phyloP scores from a whole-genome alignment of 192 early-diverging fungal genomes.

The Phycomyces blakesleeanus region DNA sequence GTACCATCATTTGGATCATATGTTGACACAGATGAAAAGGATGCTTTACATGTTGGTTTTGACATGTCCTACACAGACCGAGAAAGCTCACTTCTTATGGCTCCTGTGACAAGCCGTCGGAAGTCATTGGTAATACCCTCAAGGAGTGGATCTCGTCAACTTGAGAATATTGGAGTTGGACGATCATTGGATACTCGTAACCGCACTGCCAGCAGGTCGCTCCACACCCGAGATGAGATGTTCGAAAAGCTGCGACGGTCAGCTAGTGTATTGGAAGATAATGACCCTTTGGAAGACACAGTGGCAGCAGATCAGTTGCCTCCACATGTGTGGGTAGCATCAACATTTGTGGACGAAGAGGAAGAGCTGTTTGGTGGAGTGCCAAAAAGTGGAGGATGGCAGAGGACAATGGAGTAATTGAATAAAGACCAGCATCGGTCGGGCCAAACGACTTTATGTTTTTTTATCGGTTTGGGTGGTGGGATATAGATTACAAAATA shows the following conservation, averaged over 20 bases:
- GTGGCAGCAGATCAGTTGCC: background rate
- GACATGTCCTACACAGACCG: background rate
- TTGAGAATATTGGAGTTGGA: background rate
- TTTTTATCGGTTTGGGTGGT: too few relatives aligned
- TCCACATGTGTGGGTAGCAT: background rate
- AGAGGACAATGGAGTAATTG: background rate
- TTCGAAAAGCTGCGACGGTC: background rate
- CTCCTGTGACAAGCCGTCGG: background rate
- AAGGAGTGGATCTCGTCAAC: too few relatives aligned
- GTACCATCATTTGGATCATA: background rate
- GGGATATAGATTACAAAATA: too few relatives aligned
- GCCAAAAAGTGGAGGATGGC: background rate
- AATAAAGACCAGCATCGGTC: background rate
- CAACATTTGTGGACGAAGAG: conserved; percentile 3
- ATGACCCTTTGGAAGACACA: background rate
- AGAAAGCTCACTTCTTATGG: background rate
- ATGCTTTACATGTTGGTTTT: background rate
- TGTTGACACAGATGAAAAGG: background rate
- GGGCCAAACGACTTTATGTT: too few relatives aligned
- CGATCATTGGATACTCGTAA: background rate
- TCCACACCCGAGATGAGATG: background rate
- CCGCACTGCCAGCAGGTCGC: background rate
- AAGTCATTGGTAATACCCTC: too few relatives aligned
- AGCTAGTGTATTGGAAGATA: background rate
- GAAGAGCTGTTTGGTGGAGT: conserved; percentile 2